Evolutionary conservation across 805 yeast species (phyloP).

Genomic region (Pichia deserticola): DNA sequence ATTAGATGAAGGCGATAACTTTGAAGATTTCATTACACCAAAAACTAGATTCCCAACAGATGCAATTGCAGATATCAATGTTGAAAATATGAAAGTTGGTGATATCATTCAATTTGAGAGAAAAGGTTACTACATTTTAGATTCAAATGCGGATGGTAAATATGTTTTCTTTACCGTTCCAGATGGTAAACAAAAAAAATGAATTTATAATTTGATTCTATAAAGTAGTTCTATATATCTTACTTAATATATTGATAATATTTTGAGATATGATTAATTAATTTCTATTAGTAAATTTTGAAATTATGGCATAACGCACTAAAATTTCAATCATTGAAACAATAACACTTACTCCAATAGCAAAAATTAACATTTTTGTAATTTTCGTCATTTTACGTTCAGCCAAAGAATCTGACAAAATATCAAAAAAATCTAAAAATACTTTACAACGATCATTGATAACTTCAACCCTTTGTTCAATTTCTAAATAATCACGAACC

Average conservation of each 20-base stretch:
- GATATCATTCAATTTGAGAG: conserved; percentile 93
- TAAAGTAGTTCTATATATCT: background rate
- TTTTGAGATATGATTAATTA: background rate
- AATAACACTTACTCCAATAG: conserved; percentile 68
- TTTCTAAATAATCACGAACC: conserved; percentile 85
- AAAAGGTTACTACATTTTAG: conserved; percentile 91
- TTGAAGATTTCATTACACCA: conserved; percentile 86
- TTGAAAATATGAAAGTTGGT: conserved; percentile 70
- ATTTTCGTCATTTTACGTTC: conserved; percentile 88
- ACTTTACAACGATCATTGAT: conserved; percentile 91
- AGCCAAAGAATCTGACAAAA: conserved; percentile 88
- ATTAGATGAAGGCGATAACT: conserved; percentile 88
- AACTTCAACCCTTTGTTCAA: conserved; percentile 90
- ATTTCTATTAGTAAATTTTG: conserved; percentile 2
- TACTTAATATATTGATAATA: too few relatives aligned
- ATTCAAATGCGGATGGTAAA: conserved; percentile 50
- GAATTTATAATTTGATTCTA: background rate
- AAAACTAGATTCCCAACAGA: conserved; percentile 74
- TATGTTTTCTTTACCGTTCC: conserved; percentile 88
- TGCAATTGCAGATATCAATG: conserved; percentile 76
- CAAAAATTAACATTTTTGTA: conserved; percentile 80
- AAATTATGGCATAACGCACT: conserved; percentile 46
- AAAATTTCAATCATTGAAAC: conserved; percentile 71
- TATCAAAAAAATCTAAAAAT: conserved; percentile 86
- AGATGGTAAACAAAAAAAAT: conserved; percentile 76